Evolutionary conservation across 2,329 filamentous ascomycete species (phyloP).

Genomic region (Calonectria pseudoreteaudii): DNA sequence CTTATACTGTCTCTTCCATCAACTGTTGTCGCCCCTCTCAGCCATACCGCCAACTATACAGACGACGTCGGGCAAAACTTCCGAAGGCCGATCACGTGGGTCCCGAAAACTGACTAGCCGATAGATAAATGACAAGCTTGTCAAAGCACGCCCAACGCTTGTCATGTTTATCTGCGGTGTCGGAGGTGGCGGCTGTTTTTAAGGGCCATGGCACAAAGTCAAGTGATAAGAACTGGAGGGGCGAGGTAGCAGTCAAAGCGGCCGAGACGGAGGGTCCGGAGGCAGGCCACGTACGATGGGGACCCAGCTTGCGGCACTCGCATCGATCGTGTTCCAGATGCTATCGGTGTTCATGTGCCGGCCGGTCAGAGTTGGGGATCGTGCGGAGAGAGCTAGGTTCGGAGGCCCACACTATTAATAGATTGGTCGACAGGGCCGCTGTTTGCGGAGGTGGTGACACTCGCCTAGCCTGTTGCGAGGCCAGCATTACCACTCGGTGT

Average conservation of each 20-base stretch:
- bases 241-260: not conserved
- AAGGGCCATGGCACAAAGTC: not conserved
- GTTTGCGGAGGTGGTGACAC: not conserved
- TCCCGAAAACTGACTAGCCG: not conserved
- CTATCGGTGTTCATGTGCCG: slow-evolving; percentile 6
- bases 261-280: slow-evolving; percentile 2
- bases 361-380: not conserved
- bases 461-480: not conserved
- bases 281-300: not conserved
- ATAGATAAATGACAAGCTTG: not conserved
- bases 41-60: not conserved
- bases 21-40: not conserved
- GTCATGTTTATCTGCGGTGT: slow-evolving; percentile 5
- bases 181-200: not conserved
- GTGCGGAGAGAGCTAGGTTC: slow-evolving; percentile 5
- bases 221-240: slow-evolving; percentile 12
- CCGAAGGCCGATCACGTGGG: slow-evolving; percentile 7
- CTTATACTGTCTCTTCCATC: not conserved
- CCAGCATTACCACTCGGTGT: not conserved
- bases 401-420: not conserved
- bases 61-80: not conserved
- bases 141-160: not conserved
- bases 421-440: not conserved
- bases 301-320: not conserved
- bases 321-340: not conserved